A percentile compares a stretch with the other conserved stretches of the same genome.
phyloP scores from a whole-genome alignment of 495 filamentous ascomycete species.

The Glutinoglossum americanum region DNA sequence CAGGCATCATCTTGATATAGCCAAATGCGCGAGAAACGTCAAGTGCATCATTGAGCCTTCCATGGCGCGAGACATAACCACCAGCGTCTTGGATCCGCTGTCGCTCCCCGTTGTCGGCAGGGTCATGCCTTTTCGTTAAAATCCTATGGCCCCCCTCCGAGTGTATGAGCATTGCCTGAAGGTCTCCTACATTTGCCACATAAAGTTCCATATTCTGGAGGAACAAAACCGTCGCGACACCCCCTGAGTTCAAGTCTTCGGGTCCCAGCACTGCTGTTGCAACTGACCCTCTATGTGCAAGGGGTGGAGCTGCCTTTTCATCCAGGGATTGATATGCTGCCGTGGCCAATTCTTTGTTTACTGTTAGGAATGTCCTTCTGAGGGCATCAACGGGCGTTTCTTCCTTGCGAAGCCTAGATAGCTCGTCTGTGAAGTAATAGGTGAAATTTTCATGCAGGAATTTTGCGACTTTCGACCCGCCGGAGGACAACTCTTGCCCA shows the following conservation, averaged over 20 bases:
- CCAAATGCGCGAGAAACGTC: slow-evolving; percentile 89
- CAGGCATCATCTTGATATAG: slow-evolving; percentile 77
- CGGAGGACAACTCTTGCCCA: slow-evolving; percentile 60
- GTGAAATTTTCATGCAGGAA: slow-evolving; percentile 90
- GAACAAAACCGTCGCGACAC: slow-evolving; percentile 81
- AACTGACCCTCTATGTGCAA: slow-evolving; percentile 45
- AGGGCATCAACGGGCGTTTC: slow-evolving; percentile 71
- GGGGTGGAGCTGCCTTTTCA: slow-evolving; percentile 31
- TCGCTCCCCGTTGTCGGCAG: slow-evolving; percentile 61
- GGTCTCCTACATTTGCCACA: slow-evolving; percentile 87
- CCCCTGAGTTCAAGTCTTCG: slow-evolving; percentile 73
- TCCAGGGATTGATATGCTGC: slow-evolving; percentile 67
- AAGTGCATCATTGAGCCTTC: slow-evolving; percentile 77
- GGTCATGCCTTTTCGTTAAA: slow-evolving; percentile 80
- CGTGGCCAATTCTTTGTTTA: slow-evolving; percentile 88
- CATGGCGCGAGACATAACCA: slow-evolving; percentile 84
- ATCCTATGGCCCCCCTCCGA: slow-evolving; percentile 60
- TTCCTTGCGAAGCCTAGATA: slow-evolving; percentile 36
- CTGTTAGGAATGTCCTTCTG: slow-evolving; percentile 59
- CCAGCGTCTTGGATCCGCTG: slow-evolving; percentile 84
- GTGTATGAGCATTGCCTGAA: slow-evolving; percentile 80
- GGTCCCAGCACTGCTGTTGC: slow-evolving; percentile 52
- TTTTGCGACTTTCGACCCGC: slow-evolving; percentile 88
- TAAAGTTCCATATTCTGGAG: slow-evolving; percentile 75
- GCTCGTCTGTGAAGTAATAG: slow-evolving; percentile 57